A percentile compares a stretch with the other conserved stretches of the same genome.
These are phyloP conservation scores for Ensete glaucum DNA, from an alignment of 176 grass and related monocot genomes.

Conservation along the genomic window DNA sequence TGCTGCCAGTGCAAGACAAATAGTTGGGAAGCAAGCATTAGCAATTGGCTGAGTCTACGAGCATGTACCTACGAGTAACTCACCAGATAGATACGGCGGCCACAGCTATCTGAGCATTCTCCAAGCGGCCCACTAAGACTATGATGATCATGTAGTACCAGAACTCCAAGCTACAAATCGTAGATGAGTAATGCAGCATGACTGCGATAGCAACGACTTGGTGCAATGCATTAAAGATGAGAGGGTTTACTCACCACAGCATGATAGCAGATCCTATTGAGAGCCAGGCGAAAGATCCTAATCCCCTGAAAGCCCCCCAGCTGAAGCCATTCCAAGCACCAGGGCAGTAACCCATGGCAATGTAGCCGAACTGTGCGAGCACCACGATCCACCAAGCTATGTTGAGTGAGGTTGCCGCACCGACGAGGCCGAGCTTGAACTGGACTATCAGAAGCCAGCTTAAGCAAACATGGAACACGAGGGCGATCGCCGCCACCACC, in stretches of 20 bases:
- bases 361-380: slow-evolving; percentile 46
- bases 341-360: slow-evolving; percentile 62
- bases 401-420: slow-evolving; percentile 69
- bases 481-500: slow-evolving; percentile 21
- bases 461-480: slow-evolving; percentile 46
- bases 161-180: slow-evolving; percentile 45
- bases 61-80: background rate
- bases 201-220: background rate
- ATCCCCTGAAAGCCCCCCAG: slow-evolving; percentile 38
- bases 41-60: background rate
- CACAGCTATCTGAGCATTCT: slow-evolving; percentile 64
- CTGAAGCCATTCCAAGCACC: slow-evolving; percentile 82
- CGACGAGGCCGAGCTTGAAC: slow-evolving; percentile 39
- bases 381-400: slow-evolving; percentile 71
- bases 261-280: slow-evolving; percentile 89
- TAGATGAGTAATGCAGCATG: background rate
- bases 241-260: slow-evolving; percentile 40
- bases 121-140: slow-evolving; percentile 56
- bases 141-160: slow-evolving; percentile 95
- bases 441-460: slow-evolving; percentile 50
- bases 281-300: slow-evolving; percentile 50
- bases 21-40: too few species aligned
- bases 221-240: background rate
- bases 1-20: slow-evolving; percentile 25
- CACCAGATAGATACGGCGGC: slow-evolving; percentile 80